Conservation (phyloP, 192 early-diverging fungal genomes). For the Coemansia erecta region DNA sequence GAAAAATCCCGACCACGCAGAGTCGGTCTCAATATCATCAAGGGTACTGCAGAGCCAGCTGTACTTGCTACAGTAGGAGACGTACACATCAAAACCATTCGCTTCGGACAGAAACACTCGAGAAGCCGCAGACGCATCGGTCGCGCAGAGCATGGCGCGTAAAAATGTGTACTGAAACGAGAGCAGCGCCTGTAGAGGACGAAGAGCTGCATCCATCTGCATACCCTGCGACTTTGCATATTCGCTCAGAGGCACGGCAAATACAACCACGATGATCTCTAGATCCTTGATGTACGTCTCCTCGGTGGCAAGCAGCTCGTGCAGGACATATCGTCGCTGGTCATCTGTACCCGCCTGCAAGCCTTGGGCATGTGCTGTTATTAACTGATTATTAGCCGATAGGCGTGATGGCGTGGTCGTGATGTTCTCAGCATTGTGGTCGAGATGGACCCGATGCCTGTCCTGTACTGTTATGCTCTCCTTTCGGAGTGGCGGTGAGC, state of each 20-base stretch:
- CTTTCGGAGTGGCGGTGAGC: constrained; percentile 15
- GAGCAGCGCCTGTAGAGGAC: constrained; percentile 30
- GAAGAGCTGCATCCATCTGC: constrained; percentile 25
- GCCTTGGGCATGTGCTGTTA: not conserved
- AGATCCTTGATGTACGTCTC: constrained; percentile 54
- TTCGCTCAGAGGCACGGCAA: constrained; percentile 32
- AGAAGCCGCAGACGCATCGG: constrained; percentile 16
- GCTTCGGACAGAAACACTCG: constrained; percentile 25
- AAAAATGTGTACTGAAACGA: constrained; percentile 40
- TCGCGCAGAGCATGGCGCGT: constrained; percentile 10
- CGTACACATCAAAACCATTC: constrained; percentile 21
- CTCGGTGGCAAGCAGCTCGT: constrained; percentile 53
- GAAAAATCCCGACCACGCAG: constrained; percentile 35
- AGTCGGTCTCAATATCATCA: constrained; percentile 24
- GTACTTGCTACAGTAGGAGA: constrained; percentile 39
- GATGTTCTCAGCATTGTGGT: not conserved
- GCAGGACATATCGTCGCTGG: constrained; percentile 45
- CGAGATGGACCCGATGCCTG: not conserved
- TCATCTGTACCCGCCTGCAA: not conserved
- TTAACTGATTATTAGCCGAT: too few relatives aligned
- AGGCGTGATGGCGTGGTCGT: not conserved
- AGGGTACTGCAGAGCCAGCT: constrained; percentile 31
- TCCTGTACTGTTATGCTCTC: constrained; percentile 16
- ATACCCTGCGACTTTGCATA: constrained; percentile 14
- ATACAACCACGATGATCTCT: constrained; percentile 46